Percentiles rank a stretch among this genome's conserved stretches.
Evolutionary conservation across 2,329 filamentous ascomycete genomes (phyloP).

Genomic region (Pseudopyricularia cyperi): DNA sequence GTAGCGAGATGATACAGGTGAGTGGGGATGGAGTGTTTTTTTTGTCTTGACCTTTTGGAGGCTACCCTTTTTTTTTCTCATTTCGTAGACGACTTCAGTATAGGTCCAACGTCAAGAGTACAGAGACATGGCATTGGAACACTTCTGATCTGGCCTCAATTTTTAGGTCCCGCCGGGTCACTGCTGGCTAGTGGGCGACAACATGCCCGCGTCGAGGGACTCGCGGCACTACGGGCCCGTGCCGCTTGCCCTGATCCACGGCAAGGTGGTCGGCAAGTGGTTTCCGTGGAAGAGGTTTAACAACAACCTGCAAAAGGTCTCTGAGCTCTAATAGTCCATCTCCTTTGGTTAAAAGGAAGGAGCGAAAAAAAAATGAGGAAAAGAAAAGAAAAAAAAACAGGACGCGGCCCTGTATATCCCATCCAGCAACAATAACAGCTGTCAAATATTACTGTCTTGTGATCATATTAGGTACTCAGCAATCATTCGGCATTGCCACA

Average conservation of each 20-base stretch:
- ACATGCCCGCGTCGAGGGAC: slow-evolving; percentile 71
- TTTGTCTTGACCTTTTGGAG: not conserved
- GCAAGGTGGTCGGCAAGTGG: slow-evolving; percentile 59
- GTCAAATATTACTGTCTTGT: too few relatives aligned
- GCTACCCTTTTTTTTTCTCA: not conserved
- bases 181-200: slow-evolving; percentile 85
- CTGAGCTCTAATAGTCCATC: not conserved
- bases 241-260: slow-evolving; percentile 70
- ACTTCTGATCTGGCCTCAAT: not conserved
- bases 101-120: not conserved
- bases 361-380: not conserved
- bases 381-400: too few relatives aligned
- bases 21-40: not conserved
- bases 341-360: not conserved
- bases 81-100: not conserved
- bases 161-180: slow-evolving; percentile 77
- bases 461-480: too few relatives aligned
- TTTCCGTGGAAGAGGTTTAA: slow-evolving; percentile 21
- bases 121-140: not conserved
- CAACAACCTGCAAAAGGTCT: not conserved
- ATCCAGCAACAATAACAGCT: too few relatives aligned
- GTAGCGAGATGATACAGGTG: slow-evolving; percentile 53
- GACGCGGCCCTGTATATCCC: too few relatives aligned
- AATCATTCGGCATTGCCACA: too few relatives aligned
- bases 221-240: slow-evolving; percentile 78